These are phyloP conservation scores for Aleurites moluccanus DNA, from an alignment of 441 rosid genomes.

Conservation along the genomic window DNA sequence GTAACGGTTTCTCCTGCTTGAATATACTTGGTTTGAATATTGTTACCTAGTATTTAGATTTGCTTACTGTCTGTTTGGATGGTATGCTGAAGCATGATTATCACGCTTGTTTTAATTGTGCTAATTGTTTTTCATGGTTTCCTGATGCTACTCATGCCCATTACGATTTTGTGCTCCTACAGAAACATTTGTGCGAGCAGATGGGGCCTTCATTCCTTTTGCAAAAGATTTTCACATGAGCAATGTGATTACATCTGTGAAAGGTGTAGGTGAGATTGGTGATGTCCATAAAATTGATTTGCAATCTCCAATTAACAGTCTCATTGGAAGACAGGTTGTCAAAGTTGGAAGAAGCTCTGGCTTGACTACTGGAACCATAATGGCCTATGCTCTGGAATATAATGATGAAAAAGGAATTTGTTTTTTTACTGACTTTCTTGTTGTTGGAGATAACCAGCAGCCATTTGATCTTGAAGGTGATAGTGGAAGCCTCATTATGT, in stretches of 20 bases:
- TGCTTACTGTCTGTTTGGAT: slow-evolving; percentile 1
- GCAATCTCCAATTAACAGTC: slow-evolving; percentile 75
- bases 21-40: neutral
- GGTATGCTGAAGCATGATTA: slow-evolving; percentile 13
- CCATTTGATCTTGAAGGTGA: slow-evolving; percentile 99
- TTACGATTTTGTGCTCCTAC: slow-evolving; percentile 42
- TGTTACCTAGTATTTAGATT: neutral
- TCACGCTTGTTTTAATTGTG: slow-evolving; percentile 9
- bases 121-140: slow-evolving; percentile 23
- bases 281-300: slow-evolving; percentile 74
- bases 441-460: slow-evolving; percentile 92
- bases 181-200: slow-evolving; percentile 98
- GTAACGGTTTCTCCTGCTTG: neutral
- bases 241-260: slow-evolving; percentile 68
- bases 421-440: slow-evolving; percentile 94
- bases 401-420: slow-evolving; percentile 97
- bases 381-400: slow-evolving; percentile 93
- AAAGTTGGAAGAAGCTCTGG: slow-evolving; percentile 99
- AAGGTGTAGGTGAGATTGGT: slow-evolving; percentile 82
- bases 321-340: slow-evolving; percentile 81
- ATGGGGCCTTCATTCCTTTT: slow-evolving; percentile 96
- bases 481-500: slow-evolving; percentile 93
- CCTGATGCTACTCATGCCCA: slow-evolving; percentile 27
- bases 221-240: slow-evolving; percentile 75
- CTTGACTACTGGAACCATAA: slow-evolving; percentile 84